Conservation (phyloP, 2,329 filamentous ascomycete species). For the Exutisphaerella laricina region DNA sequence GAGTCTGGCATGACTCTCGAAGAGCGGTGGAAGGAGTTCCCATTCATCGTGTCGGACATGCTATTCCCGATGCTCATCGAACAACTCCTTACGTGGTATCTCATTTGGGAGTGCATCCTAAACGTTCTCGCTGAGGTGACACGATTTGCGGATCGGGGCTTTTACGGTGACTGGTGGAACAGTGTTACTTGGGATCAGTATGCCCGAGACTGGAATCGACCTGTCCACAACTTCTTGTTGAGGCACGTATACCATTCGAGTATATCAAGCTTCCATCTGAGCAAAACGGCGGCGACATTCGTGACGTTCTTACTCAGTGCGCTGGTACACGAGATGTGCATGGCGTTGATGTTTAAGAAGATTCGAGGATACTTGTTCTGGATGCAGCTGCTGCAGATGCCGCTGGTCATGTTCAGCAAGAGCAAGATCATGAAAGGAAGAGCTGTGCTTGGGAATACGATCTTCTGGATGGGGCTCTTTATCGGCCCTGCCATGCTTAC, state of each 20-base stretch:
- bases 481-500: constrained; percentile 63
- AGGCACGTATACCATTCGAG: constrained; percentile 74
- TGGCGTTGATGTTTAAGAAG: constrained; percentile 77
- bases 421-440: constrained; percentile 60
- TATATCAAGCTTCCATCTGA: constrained; percentile 66
- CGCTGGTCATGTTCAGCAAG: constrained; percentile 61
- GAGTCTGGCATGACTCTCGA: constrained; percentile 57
- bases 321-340: constrained; percentile 67
- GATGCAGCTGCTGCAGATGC: constrained; percentile 70
- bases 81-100: constrained; percentile 70
- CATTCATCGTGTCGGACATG: constrained; percentile 68
- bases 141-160: constrained; percentile 58
- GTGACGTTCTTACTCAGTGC: constrained; percentile 70
- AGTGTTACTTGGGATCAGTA: constrained; percentile 65
- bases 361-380: constrained; percentile 66
- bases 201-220: constrained; percentile 75
- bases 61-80: constrained; percentile 76
- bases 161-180: constrained; percentile 40
- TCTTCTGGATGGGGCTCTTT: constrained; percentile 76
- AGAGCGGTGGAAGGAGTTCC: constrained; percentile 61
- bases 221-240: constrained; percentile 71
- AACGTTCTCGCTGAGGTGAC: constrained; percentile 74
- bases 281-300: constrained; percentile 65
- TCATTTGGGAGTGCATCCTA: constrained; percentile 65
- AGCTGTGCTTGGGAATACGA: constrained; percentile 62